Evolutionary conservation across 257 asterid species (phyloP).

Genomic region (Nicotiana undulata): DNA sequence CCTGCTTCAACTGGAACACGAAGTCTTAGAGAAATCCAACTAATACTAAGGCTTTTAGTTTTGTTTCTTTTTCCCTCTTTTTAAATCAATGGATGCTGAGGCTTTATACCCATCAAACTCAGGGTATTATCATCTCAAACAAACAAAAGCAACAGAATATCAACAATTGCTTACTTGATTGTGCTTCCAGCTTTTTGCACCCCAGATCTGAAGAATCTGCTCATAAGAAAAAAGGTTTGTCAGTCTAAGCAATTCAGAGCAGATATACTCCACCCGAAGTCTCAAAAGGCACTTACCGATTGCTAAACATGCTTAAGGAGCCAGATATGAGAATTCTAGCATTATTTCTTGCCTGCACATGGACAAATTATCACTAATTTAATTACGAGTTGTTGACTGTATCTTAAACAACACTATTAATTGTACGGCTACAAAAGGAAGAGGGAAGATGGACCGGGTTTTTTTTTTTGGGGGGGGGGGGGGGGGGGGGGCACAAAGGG

Average conservation of each 20-base stretch:
- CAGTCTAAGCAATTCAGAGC: neutral
- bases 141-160: neutral
- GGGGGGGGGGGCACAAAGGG: too few species aligned
- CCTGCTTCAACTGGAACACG: neutral
- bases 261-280: neutral
- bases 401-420: neutral
- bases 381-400: neutral
- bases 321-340: conserved; percentile 36
- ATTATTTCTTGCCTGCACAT: conserved; percentile 36
- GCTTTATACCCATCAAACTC: neutral
- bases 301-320: conserved; percentile 29
- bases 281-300: conserved; percentile 16
- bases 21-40: neutral
- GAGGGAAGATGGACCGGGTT: neutral
- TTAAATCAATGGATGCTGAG: neutral
- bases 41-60: neutral
- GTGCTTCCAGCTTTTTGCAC: conserved; percentile 34
- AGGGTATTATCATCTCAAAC: neutral
- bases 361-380: neutral
- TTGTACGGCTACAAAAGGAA: neutral
- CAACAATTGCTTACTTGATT: conserved; percentile 16
- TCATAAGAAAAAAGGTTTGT: neutral
- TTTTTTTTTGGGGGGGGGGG: too few species aligned
- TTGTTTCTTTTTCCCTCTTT: neutral
- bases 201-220: conserved; percentile 31